Percentiles rank a stretch among this genome's conserved stretches.
Conservation (phyloP, 129 eudicot genomes). For the Flaveria sonorensis region DNA sequence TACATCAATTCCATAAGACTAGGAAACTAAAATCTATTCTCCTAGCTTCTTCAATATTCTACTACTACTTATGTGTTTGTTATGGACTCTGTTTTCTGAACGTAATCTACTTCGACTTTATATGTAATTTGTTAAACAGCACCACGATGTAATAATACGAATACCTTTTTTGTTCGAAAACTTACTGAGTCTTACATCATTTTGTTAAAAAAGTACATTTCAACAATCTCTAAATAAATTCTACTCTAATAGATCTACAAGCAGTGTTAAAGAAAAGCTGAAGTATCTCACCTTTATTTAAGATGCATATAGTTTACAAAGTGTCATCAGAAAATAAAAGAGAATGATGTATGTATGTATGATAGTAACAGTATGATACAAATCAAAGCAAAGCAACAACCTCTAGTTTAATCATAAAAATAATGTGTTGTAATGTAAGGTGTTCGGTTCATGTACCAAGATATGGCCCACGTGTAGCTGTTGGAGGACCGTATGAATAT, state of each 20-base stretch:
- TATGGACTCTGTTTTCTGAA: no score
- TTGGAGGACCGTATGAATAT: conserved; percentile 79
- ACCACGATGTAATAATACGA: no score
- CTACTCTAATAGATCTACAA: neutral
- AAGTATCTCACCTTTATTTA: neutral
- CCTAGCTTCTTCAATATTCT: no score
- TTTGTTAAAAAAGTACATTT: neutral
- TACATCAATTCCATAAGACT: conserved; percentile 82
- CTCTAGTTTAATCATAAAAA: neutral
- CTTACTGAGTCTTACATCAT: no score
- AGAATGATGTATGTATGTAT: neutral
- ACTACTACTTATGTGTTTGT: no score
- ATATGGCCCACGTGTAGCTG: conserved; percentile 45
- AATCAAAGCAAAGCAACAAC: neutral
- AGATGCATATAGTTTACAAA: neutral
- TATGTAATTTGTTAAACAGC: no score
- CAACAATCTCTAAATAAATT: neutral
- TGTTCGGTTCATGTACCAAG: conserved; percentile 47
- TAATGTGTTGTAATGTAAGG: neutral
- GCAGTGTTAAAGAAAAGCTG: neutral
- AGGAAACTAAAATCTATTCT: conserved; percentile 37
- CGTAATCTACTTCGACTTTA: no score
- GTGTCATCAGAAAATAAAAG: neutral
- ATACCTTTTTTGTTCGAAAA: no score
- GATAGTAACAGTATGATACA: conserved; percentile 7